phyloP scores from a whole-genome alignment of 2,329 filamentous ascomycete species.

The Claviceps maximensis region DNA sequence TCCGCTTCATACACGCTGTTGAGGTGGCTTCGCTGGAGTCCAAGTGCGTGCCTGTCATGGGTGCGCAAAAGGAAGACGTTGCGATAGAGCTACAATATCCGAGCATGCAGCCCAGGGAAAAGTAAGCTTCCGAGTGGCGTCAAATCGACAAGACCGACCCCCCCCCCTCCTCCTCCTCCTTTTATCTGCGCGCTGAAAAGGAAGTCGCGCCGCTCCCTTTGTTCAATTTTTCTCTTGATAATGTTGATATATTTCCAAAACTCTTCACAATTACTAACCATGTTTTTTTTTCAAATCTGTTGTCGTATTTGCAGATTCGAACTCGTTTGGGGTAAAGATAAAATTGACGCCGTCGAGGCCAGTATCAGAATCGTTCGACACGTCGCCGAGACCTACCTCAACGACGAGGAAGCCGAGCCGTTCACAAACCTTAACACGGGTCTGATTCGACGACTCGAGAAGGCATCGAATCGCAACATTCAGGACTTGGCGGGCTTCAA shows the following conservation, averaged over 20 bases:
- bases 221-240: neutral
- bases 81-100: slow-evolving; percentile 72
- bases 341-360: slow-evolving; percentile 62
- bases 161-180: neutral
- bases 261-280: neutral
- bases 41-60: slow-evolving; percentile 37
- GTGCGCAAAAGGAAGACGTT: slow-evolving; percentile 37
- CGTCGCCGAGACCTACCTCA: slow-evolving; percentile 65
- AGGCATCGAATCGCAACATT: slow-evolving; percentile 55
- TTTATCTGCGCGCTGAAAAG: neutral
- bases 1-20: slow-evolving; percentile 44
- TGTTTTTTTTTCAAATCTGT: neutral
- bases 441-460: slow-evolving; percentile 62
- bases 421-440: slow-evolving; percentile 63
- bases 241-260: no score
- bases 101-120: slow-evolving; percentile 54
- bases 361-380: slow-evolving; percentile 57
- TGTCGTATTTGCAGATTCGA: slow-evolving; percentile 27
- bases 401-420: slow-evolving; percentile 49
- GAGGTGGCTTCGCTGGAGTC: slow-evolving; percentile 39
- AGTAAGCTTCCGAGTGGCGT: slow-evolving; percentile 27
- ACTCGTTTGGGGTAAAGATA: slow-evolving; percentile 65
- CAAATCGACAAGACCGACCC: neutral
- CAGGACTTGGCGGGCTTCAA: slow-evolving; percentile 56
- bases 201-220: neutral